These are phyloP conservation scores for Trichoderma koningii DNA, from an alignment of 2,329 filamentous ascomycete species.

Conservation along the genomic window DNA sequence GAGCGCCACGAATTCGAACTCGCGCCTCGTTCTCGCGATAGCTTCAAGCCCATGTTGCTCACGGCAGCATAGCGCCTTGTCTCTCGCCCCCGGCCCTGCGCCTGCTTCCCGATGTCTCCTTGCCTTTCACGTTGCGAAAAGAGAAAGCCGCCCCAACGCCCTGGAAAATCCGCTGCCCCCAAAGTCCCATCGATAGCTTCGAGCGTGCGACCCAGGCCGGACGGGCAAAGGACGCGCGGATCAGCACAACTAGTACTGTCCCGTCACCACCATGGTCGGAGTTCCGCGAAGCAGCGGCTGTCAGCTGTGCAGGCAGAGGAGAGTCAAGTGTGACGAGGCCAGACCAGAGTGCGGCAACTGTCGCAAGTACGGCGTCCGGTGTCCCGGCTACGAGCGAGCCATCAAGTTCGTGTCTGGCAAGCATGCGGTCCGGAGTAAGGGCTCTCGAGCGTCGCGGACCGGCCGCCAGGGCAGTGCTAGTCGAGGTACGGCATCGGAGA, in stretches of 20 bases:
- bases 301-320: slow-evolving; percentile 45
- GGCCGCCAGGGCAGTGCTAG: slow-evolving; percentile 21
- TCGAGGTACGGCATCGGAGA: slow-evolving; percentile 29
- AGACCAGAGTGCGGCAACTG: slow-evolving; percentile 47
- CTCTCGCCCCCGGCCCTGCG: neutral
- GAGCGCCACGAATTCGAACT: neutral
- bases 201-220: slow-evolving; percentile 5
- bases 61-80: slow-evolving; percentile 11
- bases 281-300: slow-evolving; percentile 44
- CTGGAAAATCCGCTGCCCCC: neutral
- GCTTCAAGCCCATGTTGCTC: neutral
- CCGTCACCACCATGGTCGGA: slow-evolving; percentile 41
- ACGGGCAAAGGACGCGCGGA: neutral
- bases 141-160: slow-evolving; percentile 4
- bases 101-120: neutral
- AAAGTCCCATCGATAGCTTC: neutral
- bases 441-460: slow-evolving; percentile 24
- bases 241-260: no score
- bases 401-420: slow-evolving; percentile 47
- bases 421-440: slow-evolving; percentile 41
- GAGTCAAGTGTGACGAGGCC: slow-evolving; percentile 50
- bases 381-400: slow-evolving; percentile 44
- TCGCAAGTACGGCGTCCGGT: slow-evolving; percentile 42
- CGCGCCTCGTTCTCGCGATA: neutral
- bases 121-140: slow-evolving; percentile 18